Evolutionary conservation across 192 early-diverging fungal species (phyloP), one percentile per base, ranked within the genome.

Genomic region (Linnemannia elongata): DNA sequence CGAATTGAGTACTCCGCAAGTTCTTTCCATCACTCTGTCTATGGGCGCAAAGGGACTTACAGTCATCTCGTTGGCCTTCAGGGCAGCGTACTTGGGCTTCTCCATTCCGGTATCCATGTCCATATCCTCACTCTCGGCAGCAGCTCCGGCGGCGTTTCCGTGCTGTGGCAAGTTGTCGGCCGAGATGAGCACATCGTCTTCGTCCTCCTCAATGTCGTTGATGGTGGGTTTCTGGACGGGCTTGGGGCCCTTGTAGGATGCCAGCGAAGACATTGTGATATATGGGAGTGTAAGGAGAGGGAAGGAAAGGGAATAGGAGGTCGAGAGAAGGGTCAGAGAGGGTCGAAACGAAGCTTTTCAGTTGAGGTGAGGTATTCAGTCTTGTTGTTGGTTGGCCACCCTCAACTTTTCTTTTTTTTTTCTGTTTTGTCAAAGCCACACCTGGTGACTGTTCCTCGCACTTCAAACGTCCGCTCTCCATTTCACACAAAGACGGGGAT

Each of bases 121-220:
- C n/a, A 80, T 72, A 38, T 88, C 82, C n/a, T 85, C 88, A 44
- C 82, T 72, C 54, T 83, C 79, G 72, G 70, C 82, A 12, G 78
- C 72, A 22, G 74, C 54, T 41, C 85, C 83, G 13, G 80, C 77
- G 7, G 76, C 76, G 68, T 81, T 88, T 63, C 78, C 78, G 63
- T 82, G 87, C 45, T 82, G 82, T 72, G 91, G 82, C 36, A 94
- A 79, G 82, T 91, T 90, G 75, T 91, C 91, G 47, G 94, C 82
- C 36, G 91, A 92, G 77, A 95, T 94, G 63, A 95, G 73, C 24
- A 95, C 91, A 88, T 94, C 93, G 75, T 94, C 93, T 41, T 91
- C 94, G n/a, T 89, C 90, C 6, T 81, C 76, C 13, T 81, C 75
- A 75, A 73, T 87, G 81, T 88, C 60, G 33, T 80, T 30, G 33